Conservation (phyloP, 352 stramenopile genomes). For the Globisporangium radiosum region DNA sequence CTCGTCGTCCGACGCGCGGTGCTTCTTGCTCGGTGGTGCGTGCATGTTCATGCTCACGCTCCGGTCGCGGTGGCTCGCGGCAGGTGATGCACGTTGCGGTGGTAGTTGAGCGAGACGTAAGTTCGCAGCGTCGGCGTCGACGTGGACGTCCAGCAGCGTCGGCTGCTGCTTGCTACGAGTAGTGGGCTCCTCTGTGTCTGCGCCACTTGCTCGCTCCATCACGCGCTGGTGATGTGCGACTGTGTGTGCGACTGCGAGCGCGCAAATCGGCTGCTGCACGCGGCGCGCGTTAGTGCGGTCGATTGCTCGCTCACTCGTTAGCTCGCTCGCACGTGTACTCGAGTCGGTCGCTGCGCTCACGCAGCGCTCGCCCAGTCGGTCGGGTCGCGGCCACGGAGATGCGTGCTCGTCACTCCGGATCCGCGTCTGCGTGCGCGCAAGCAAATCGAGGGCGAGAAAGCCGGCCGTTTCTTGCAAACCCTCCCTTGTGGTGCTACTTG, state of each 20-base stretch:
- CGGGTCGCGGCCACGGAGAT: no score
- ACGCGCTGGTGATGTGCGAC: neutral
- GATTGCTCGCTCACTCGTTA: no score
- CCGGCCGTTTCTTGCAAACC: no score
- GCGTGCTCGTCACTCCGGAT: neutral
- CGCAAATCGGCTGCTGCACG: no score
- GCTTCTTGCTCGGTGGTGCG: slow-evolving; percentile 69
- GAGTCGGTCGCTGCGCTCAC: neutral
- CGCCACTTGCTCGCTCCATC: neutral
- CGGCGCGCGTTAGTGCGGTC: no score
- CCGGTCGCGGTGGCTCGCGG: slow-evolving; percentile 32
- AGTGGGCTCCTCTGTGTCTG: neutral
- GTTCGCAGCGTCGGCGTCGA: no score
- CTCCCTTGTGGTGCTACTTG: no score
- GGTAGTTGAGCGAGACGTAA: no score
- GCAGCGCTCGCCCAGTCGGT: neutral
- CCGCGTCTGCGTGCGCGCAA: neutral
- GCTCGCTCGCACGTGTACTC: no score
- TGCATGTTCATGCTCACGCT: slow-evolving; percentile 71
- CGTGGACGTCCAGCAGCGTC: neutral
- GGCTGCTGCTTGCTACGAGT: slow-evolving; percentile 1
- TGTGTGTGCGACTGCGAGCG: no score
- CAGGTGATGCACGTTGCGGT: slow-evolving; percentile 2
- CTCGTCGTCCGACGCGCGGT: slow-evolving; percentile 72
- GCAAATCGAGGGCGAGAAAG: neutral